Base-by-base conservation (phyloP, 495 filamentous ascomycete genomes). In the Lasiosphaeria ovina region DNA sequence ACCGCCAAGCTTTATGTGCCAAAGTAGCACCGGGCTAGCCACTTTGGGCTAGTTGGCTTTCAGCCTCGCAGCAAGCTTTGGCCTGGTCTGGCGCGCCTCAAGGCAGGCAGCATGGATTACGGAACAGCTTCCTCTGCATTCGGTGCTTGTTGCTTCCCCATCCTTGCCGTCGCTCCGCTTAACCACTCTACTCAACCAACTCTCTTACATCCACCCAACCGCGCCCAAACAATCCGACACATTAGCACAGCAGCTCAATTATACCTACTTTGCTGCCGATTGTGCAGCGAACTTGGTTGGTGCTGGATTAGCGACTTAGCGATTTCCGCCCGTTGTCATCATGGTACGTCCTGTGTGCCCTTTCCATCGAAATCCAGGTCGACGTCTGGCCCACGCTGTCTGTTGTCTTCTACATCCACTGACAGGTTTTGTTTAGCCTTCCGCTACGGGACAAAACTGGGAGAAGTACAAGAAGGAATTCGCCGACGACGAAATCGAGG, bases 401-500 rank as follows among this genome's bases (percentile, higher is more conserved):
- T 47, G 8, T 2, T 8, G 44, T n/a, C 44, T 47, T 47, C 16
- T 9, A n/a, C 12, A 47, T 14, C 44, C 8, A 47, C 44, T 47
- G 11, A 47, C 44, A 47, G 24, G 24, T 24, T 1, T n/a, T 9
- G 2, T n/a, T 11, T 51, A 81, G 93, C 93, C 91, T 82, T 94
- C 89, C 74, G 94, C 94, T 77, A 96, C 89, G 61, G 94, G 94
- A 68, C 74, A 81, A 72, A 91, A 82, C 84, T 98, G 94, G 94
- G 93, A 98, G 85, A 97, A 98, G 83, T 97, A 96, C 81, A 79
- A 85, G 78, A 97, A 98, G 83, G 89, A 89, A 70, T 98, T 89
- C 69, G 93, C 88, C 60, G 94, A 98, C 72, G 94, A 98, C 65
- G 94, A 98, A 72, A 84, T 92, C 74, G 90, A 92, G 71, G 94